Percentiles rank a stretch among this genome's conserved stretches.
Evolutionary conservation across 148 eudicot genomes (phyloP).

Genomic region (Beta vulgaris): DNA sequence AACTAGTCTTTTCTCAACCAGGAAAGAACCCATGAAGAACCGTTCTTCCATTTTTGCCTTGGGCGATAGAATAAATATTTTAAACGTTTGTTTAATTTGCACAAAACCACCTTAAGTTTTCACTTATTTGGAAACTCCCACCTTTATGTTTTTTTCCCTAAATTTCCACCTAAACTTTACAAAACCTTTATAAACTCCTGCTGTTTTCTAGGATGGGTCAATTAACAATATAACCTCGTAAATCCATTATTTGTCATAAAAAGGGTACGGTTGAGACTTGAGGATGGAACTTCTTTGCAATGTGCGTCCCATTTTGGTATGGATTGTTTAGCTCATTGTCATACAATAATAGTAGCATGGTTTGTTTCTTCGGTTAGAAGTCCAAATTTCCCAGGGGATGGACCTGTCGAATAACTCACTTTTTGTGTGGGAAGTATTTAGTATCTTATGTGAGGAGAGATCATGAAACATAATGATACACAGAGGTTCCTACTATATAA

Average conservation of each 20-base stretch:
- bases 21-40: conserved; percentile 89
- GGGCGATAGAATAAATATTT: conserved; percentile 85
- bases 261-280: not conserved
- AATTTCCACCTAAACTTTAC: too few relatives aligned
- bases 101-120: not conserved
- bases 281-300: too few relatives aligned
- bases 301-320: too few relatives aligned
- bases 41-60: conserved; percentile 96
- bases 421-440: not conserved
- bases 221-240: too few relatives aligned
- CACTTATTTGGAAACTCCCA: conserved; percentile 11
- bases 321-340: too few relatives aligned
- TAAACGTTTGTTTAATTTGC: conserved; percentile 50
- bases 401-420: not conserved
- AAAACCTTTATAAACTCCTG: too few relatives aligned
- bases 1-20: conserved; percentile 71
- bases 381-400: not conserved
- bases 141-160: too few relatives aligned
- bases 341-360: not conserved
- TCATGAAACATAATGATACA: not conserved
- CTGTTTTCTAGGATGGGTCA: too few relatives aligned
- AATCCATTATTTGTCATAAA: too few relatives aligned
- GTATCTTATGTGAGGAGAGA: not conserved
- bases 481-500: not conserved
- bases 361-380: not conserved